phyloP scores from a whole-genome alignment of 495 filamentous ascomycete genomes.

The Bryoglossum gracile region DNA sequence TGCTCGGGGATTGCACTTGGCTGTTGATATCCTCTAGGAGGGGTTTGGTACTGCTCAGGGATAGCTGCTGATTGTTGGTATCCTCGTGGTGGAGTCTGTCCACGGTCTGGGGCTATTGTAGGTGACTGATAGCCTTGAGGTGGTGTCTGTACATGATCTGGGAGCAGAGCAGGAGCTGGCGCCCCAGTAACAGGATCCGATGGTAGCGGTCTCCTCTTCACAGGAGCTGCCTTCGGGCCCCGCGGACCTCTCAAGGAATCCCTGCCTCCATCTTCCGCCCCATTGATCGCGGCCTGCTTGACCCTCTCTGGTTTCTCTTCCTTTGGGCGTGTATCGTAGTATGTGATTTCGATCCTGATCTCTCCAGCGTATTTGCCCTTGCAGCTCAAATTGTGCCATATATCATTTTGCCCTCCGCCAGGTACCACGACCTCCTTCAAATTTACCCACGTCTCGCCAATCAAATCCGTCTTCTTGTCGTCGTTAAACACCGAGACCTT shows the following conservation, averaged over 20 bases:
- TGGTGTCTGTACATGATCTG: conserved; percentile 27
- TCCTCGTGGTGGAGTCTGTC: conserved; percentile 33
- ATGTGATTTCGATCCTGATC: conserved; percentile 91
- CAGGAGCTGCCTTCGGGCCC: conserved; percentile 40
- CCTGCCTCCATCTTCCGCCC: conserved; percentile 25
- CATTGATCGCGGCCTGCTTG: conserved; percentile 18
- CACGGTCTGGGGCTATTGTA: conserved; percentile 28
- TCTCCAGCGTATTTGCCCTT: conserved; percentile 93
- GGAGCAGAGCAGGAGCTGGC: conserved; percentile 32
- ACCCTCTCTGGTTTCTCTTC: conserved; percentile 35
- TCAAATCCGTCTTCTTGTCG: conserved; percentile 91
- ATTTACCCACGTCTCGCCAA: conserved; percentile 86
- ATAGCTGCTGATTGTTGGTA: conserved; percentile 27
- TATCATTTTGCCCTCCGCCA: conserved; percentile 85
- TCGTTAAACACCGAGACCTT: conserved; percentile 97
- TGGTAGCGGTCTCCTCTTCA: conserved; percentile 76
- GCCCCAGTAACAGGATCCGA: conserved; percentile 55
- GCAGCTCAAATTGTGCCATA: conserved; percentile 82
- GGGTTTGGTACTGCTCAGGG: conserved; percentile 35
- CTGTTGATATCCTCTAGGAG: conserved; percentile 32
- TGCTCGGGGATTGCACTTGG: conserved; percentile 23
- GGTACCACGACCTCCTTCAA: conserved; percentile 72
- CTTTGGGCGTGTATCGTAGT: conserved; percentile 83
- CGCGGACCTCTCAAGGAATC: conserved; percentile 45
- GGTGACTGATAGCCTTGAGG: conserved; percentile 19